These are phyloP conservation scores for Melanogaster broomeanus DNA, from an alignment of 768 basidiomycete genomes.

Conservation along the genomic window DNA sequence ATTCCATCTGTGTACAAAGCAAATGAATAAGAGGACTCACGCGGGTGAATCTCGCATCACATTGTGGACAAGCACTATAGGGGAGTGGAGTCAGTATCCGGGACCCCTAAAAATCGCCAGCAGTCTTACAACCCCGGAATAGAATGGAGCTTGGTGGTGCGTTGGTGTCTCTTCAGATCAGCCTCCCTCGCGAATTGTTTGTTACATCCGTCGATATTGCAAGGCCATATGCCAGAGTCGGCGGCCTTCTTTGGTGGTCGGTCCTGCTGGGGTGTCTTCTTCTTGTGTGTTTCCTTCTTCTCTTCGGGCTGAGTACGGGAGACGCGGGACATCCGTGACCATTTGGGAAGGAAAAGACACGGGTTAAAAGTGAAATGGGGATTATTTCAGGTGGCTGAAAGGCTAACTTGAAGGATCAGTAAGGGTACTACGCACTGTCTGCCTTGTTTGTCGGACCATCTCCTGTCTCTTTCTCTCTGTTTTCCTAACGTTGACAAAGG, in stretches of 20 bases:
- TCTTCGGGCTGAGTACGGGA: conserved; percentile 36
- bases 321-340: conserved; percentile 4
- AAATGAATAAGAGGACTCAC: conserved; percentile 43
- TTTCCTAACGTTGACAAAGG: background rate
- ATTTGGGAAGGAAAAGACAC: conserved; percentile 3
- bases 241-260: conserved; percentile 49
- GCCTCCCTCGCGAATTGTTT: conserved; percentile 84
- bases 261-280: conserved; percentile 37
- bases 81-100: conserved; percentile 15
- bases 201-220: conserved; percentile 78
- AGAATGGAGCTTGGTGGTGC: conserved; percentile 77
- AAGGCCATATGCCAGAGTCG: conserved; percentile 68
- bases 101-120: conserved; percentile 12
- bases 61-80: conserved; percentile 71
- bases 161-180: conserved; percentile 78
- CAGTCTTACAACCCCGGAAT: conserved; percentile 67
- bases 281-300: conserved; percentile 44
- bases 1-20: conserved; percentile 12
- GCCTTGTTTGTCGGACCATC: conserved; percentile 36
- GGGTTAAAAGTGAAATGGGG: background rate
- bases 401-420: conserved; percentile 7
- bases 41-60: conserved; percentile 78
- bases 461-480: conserved; percentile 22
- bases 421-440: conserved; percentile 33
- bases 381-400: conserved; percentile 23